Evolutionary conservation across 495 filamentous ascomycete species (phyloP), one percentile per base, ranked within the genome.

Genomic region (Cudoniella acicularis): DNA sequence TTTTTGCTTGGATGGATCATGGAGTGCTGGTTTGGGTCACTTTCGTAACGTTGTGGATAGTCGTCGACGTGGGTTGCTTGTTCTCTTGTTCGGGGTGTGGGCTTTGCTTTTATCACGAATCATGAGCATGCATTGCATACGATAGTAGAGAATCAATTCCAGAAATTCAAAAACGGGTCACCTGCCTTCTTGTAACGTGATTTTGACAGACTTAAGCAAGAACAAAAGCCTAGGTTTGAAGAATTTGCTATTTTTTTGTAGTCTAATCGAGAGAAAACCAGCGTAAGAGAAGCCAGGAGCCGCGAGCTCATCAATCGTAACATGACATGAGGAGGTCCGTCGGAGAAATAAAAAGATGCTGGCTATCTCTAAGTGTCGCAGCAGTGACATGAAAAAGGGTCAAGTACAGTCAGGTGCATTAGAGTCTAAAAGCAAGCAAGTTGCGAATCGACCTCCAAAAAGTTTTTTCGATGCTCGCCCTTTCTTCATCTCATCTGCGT

Each of bases 381-480:
- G 10, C 42, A 47, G 25, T 55, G 57, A 50, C 6, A 22, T 52
- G 51, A 60, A 41, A n/a, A 57, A 56, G 49, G 57, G 59, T 50
- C 20, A 61, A 63, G 43, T 54, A 57, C 64, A 64, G 22, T 64
- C 54, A 51, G 52, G 60, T 57, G 64, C 58, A 67, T 64, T 64
- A 67, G 61, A 62, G 54, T 64, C 58, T 64, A 64, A 58, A 48
- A 46, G 58, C 59, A 67, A 67, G 58, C 52, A 63, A 63, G 42
- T 60, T 64, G 65, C 65, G 54, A 64, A 60, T 64, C 26, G 53
- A 62, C 55, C 58, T 63, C 59, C 65, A 54, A 62, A 43, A 59
- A 58, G 41, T 41, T 52, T 57, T 49, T 54, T 62, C 58, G 59
- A 56, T 59, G 57, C 57, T 46, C 54, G 30, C 52, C 60, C 49